Evolutionary conservation across 2,329 filamentous ascomycete genomes (phyloP).

Genomic region (Sordariomycetes sp.): DNA sequence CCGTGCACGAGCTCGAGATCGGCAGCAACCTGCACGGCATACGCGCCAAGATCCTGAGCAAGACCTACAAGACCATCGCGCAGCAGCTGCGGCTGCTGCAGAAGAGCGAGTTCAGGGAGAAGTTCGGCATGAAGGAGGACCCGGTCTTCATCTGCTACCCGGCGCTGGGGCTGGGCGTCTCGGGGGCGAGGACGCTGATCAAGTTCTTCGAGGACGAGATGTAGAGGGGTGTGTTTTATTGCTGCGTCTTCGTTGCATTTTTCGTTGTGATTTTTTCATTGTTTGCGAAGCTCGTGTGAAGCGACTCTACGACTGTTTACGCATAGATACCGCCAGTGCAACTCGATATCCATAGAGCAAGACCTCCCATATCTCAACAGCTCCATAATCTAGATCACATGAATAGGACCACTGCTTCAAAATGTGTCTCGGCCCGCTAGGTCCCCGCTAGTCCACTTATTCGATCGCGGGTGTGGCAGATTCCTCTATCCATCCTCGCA

Average conservation of each 20-base stretch:
- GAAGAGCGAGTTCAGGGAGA: slow-evolving; percentile 84
- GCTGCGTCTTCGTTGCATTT: neutral
- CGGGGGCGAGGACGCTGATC: slow-evolving; percentile 75
- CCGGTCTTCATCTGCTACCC: slow-evolving; percentile 87
- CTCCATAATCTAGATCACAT: too few species aligned
- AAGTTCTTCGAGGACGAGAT: slow-evolving; percentile 74
- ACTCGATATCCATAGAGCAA: too few species aligned
- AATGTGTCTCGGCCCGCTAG: too few species aligned
- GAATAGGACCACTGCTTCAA: too few species aligned
- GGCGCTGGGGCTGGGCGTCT: slow-evolving; percentile 70
- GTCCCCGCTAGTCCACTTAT: too few species aligned
- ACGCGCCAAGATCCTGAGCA: slow-evolving; percentile 69
- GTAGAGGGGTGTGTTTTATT: neutral
- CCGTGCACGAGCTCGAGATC: slow-evolving; percentile 60
- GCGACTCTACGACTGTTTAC: neutral
- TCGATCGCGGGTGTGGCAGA: too few species aligned
- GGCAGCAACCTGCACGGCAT: slow-evolving; percentile 75
- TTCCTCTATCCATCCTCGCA: too few species aligned
- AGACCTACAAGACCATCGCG: slow-evolving; percentile 73
- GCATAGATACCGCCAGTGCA: neutral
- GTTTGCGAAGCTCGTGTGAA: too few species aligned
- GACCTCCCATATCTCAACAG: too few species aligned
- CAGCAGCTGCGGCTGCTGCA: slow-evolving; percentile 72
- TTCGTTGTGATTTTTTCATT: neutral
- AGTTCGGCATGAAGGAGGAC: slow-evolving; percentile 77